Conservation (phyloP, 305 asterid species). For the Fraxinus dipetala region DNA sequence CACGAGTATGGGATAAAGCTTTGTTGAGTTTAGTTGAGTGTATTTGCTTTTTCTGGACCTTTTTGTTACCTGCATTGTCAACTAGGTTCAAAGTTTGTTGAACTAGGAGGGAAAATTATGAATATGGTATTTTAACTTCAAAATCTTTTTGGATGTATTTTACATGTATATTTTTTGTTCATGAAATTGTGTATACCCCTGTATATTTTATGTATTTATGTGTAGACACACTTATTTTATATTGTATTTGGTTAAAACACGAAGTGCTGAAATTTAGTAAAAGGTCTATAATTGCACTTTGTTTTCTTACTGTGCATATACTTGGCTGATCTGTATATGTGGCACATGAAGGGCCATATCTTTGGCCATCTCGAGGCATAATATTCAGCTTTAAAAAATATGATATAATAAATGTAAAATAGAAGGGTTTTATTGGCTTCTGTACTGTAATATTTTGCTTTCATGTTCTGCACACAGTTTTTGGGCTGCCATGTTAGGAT, state of each 20-base stretch:
- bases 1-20: neutral
- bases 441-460: neutral
- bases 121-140: neutral
- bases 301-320: neutral
- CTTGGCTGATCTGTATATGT: neutral
- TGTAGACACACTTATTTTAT: neutral
- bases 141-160: neutral
- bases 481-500: slow-evolving; percentile 12
- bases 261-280: neutral
- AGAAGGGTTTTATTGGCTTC: neutral
- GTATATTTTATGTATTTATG: neutral
- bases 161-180: neutral
- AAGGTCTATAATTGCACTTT: neutral
- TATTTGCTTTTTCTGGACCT: slow-evolving; percentile 1
- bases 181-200: neutral
- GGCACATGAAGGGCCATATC: neutral
- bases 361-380: neutral
- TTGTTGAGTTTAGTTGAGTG: neutral
- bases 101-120: neutral
- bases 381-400: neutral
- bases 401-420: neutral
- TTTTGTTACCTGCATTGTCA: slow-evolving; percentile 3
- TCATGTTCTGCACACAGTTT: neutral
- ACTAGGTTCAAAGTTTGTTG: neutral
- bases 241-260: neutral